Evolutionary conservation across 2,329 filamentous ascomycete species (phyloP).

Genomic region (Cadophora sp.): DNA sequence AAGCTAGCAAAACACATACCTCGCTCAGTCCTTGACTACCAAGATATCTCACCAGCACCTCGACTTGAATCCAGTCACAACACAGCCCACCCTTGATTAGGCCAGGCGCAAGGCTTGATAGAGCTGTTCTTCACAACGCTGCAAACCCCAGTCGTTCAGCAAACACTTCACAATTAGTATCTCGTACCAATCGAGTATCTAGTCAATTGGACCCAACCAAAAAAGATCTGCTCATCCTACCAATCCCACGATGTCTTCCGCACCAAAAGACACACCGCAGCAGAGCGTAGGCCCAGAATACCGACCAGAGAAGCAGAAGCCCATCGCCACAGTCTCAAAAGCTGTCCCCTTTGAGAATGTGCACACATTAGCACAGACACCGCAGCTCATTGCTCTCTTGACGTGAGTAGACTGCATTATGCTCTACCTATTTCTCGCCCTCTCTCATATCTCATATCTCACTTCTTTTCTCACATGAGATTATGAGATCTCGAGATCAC

Average conservation of each 20-base stretch:
- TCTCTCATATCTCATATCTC: too few relatives aligned
- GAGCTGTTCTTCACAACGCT: neutral
- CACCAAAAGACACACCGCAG: conserved; percentile 52
- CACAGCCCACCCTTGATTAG: conserved; percentile 13
- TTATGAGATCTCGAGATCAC: neutral
- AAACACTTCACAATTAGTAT: neutral
- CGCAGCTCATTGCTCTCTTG: conserved; percentile 94
- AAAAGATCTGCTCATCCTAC: neutral
- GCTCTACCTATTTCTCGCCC: neutral
- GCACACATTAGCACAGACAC: conserved; percentile 87
- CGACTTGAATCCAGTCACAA: neutral
- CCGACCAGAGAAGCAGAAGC: conserved; percentile 76
- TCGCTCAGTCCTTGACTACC: neutral
- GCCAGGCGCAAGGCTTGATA: conserved; percentile 7
- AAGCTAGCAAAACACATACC: conserved; percentile 1
- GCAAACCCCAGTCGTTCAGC: neutral
- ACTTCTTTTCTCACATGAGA: neutral
- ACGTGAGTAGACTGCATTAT: conserved; percentile 70
- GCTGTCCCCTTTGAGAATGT: conserved; percentile 85
- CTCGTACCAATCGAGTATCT: neutral
- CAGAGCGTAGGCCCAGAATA: conserved; percentile 84
- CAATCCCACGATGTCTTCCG: conserved; percentile 36
- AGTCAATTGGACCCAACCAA: neutral
- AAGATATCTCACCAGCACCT: neutral
- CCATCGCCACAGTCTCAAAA: conserved; percentile 87